A percentile compares a stretch with the other conserved stretches of the same genome.
Conservation (phyloP, 108 stramenopile genomes). For the Skeletonema marinoi region DNA sequence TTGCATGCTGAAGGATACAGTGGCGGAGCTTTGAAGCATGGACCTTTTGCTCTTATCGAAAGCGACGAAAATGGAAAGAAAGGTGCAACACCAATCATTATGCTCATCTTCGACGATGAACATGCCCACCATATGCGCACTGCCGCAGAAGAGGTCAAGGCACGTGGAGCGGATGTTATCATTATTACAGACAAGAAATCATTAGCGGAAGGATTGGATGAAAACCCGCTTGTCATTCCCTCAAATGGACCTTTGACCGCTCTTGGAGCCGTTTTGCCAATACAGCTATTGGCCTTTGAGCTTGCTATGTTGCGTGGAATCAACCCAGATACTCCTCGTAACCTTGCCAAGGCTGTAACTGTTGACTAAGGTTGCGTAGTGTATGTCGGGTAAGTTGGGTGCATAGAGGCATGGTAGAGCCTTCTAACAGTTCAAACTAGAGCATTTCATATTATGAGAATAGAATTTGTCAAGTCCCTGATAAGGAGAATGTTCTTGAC, state of each 20-base stretch:
- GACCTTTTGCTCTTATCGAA: constrained; percentile 97
- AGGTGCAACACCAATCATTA: constrained; percentile 98
- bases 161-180: constrained; percentile 95
- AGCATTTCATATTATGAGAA: not conserved
- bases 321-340: constrained; percentile 98
- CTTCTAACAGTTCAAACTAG: not conserved
- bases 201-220: constrained; percentile 82
- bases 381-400: too few species aligned
- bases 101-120: constrained; percentile 97
- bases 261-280: constrained; percentile 91
- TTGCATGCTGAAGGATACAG: constrained; percentile 99
- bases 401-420: too few species aligned
- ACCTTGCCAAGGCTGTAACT: constrained; percentile 99
- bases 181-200: constrained; percentile 91
- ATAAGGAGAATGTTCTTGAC: too few species aligned
- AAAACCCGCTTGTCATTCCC: constrained; percentile 93
- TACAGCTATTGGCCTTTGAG: constrained; percentile 98
- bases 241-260: constrained; percentile 96
- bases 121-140: constrained; percentile 96
- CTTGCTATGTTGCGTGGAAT: constrained; percentile 96
- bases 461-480: too few species aligned
- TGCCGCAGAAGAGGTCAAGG: constrained; percentile 95
- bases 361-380: constrained; percentile 75
- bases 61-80: constrained; percentile 84
- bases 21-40: constrained; percentile 99